Base-by-base conservation (phyloP, 1,139 yeast genomes). In the Candida albicans region DNA sequence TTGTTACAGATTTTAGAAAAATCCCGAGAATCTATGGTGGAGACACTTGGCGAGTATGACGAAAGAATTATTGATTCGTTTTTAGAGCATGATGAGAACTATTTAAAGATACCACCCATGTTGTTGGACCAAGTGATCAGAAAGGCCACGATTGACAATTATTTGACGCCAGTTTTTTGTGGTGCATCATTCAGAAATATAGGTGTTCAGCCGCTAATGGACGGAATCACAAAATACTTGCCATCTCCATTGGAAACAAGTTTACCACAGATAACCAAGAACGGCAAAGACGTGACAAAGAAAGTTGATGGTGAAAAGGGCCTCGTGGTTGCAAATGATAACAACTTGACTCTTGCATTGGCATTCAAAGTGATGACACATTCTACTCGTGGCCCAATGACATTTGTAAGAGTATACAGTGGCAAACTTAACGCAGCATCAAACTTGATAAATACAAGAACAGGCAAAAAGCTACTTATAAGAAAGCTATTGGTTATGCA, bases 121-220 rank as follows among this genome's bases (percentile, higher is more conserved):
- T 56, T 77, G 1, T 67, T 93, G 27, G 76, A 73, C 40, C 55
- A 58, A 12, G 84, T 96, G 0, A 73, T 93, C 10, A 70, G 88
- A 43, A 66, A 67, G 27, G 81, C 87, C 1, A 87, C 96, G 0
- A 54, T 88, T 2, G 62, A 62, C 0, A 76, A 77, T 43, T 65
- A 70, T 33, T 72, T 88, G 2, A 77, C 86, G 0, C 98, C 99
- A 0, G 87, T 93, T 0, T 67, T 90, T 33, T 89, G 97, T 63
- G 99, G 99, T 2, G 87, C 98, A 1, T 87, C 97, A 42, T 93
- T 93, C 65, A 79, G 76, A 50, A 93, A 93, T 58, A 86, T 93
- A 42, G 99, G 99, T 11, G 96, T 93, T 2, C 99, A 93, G 59
- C 97, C 98, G 0, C 68, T 95, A 43, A 68, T 93, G 66, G 99